A percentile compares a stretch with the other conserved stretches of the same genome.
Evolutionary conservation across 331 rosid species (phyloP).

Genomic region (Malus hybrid): DNA sequence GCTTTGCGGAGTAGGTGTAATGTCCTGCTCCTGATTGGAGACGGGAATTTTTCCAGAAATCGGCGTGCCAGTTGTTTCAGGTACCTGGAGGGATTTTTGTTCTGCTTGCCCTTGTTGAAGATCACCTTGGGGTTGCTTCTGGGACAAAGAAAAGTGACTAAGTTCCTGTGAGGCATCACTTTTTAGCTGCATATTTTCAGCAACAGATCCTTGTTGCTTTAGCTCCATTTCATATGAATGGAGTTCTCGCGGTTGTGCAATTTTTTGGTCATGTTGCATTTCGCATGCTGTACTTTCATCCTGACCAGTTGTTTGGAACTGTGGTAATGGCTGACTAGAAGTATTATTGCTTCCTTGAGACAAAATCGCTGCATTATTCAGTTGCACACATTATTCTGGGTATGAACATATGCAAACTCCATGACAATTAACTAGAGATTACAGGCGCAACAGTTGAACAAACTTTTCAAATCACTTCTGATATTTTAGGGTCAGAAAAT

Average conservation of each 20-base stretch:
- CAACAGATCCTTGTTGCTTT: slow-evolving; percentile 36
- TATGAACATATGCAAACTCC: slow-evolving; percentile 1
- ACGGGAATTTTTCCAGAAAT: slow-evolving; percentile 44
- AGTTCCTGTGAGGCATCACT: slow-evolving; percentile 38
- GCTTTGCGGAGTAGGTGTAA: slow-evolving; percentile 36
- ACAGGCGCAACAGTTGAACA: background rate
- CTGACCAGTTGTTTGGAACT: slow-evolving; percentile 25
- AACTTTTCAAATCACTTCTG: background rate
- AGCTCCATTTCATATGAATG: slow-evolving; percentile 51
- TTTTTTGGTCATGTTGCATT: slow-evolving; percentile 46
- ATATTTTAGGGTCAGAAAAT: background rate
- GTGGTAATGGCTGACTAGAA: slow-evolving; percentile 46
- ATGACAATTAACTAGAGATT: background rate
- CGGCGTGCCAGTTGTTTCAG: slow-evolving; percentile 44
- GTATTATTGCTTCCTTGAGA: slow-evolving; percentile 50
- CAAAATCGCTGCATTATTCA: slow-evolving; percentile 29
- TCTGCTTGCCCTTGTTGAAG: slow-evolving; percentile 35
- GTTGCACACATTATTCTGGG: slow-evolving; percentile 8
- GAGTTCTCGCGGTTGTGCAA: slow-evolving; percentile 41
- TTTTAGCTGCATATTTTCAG: slow-evolving; percentile 38
- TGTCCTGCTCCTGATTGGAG: slow-evolving; percentile 36
- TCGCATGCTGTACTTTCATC: slow-evolving; percentile 43
- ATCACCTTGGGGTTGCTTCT: slow-evolving; percentile 53
- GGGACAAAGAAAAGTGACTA: slow-evolving; percentile 31
- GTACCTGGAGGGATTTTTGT: slow-evolving; percentile 42